phyloP scores from a whole-genome alignment of 2,329 filamentous ascomycete genomes.

The Chrysosporium queenslandicum region DNA sequence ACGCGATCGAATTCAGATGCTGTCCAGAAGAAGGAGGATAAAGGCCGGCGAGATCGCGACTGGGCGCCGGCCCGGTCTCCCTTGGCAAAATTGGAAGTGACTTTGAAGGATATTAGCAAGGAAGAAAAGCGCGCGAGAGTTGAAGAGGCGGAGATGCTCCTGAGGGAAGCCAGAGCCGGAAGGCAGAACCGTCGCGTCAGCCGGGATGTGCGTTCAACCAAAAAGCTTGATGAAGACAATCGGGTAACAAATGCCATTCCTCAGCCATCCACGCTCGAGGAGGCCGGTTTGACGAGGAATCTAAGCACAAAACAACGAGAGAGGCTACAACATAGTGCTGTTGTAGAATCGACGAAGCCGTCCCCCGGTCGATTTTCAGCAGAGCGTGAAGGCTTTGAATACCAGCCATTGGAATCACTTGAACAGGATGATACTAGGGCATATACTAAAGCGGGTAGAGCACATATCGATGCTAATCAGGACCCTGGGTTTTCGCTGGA shows the following conservation, averaged over 20 bases:
- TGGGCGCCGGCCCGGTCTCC: constrained; percentile 78
- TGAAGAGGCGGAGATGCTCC: constrained; percentile 66
- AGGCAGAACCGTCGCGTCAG: constrained; percentile 12
- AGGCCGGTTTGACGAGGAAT: constrained; percentile 15
- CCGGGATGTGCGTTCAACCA: constrained; percentile 10
- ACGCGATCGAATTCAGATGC: constrained; percentile 6
- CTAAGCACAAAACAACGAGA: constrained; percentile 15
- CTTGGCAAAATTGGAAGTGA: constrained; percentile 83
- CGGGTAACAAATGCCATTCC: neutral
- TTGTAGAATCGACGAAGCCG: constrained; percentile 17
- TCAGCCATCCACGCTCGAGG: constrained; percentile 11
- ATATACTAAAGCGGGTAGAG: neutral
- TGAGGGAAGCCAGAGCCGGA: constrained; percentile 44
- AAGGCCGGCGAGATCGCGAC: constrained; percentile 26
- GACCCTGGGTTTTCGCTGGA: constrained; percentile 3
- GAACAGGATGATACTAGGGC: neutral
- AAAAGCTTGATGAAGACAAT: neutral
- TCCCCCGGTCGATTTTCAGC: constrained; percentile 15
- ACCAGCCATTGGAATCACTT: constrained; percentile 5
- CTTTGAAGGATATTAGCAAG: constrained; percentile 84
- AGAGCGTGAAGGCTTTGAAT: constrained; percentile 14
- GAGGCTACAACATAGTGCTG: constrained; percentile 15
- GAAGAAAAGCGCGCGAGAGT: constrained; percentile 84
- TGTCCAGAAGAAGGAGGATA: constrained; percentile 20
- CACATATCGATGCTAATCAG: neutral